Percentiles rank a stretch among this genome's conserved stretches.
These are phyloP conservation scores for Vigna reflexopilosa DNA, from an alignment of 306 rosid species.

Conservation along the genomic window DNA sequence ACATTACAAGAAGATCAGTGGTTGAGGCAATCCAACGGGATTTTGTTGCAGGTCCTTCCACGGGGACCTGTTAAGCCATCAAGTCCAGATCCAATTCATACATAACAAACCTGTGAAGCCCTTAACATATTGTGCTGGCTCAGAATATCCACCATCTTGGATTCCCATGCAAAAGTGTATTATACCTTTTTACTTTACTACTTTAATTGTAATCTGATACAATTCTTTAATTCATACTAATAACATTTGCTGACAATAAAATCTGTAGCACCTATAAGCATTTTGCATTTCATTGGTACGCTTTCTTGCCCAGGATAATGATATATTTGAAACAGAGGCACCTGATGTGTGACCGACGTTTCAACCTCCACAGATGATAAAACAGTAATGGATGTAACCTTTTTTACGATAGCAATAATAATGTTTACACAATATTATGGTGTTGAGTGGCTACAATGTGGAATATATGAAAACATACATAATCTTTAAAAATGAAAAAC, in stretches of 20 bases:
- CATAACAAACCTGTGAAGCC: neutral
- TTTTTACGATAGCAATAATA: too few species aligned
- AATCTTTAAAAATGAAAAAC: too few species aligned
- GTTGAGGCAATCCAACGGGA: slow-evolving; percentile 40
- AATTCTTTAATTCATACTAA: neutral
- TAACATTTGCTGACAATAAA: neutral
- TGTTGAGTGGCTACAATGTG: too few species aligned
- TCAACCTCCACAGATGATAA: too few species aligned
- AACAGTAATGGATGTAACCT: too few species aligned
- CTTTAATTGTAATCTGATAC: neutral
- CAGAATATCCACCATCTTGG: neutral
- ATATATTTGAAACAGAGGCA: too few species aligned
- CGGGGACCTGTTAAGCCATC: slow-evolving; percentile 35
- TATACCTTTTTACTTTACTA: neutral
- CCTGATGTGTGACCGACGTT: too few species aligned
- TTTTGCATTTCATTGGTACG: too few species aligned
- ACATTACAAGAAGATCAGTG: slow-evolving; percentile 44
- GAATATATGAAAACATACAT: too few species aligned
- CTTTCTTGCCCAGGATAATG: too few species aligned
- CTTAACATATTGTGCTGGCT: neutral
- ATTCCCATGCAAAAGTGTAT: neutral
- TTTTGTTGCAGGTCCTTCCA: slow-evolving; percentile 47
- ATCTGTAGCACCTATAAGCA: too few species aligned
- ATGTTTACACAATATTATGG: too few species aligned
- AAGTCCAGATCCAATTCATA: slow-evolving; percentile 30